Evolutionary conservation across 1,284 basidiomycete genomes (phyloP), one percentile per base, ranked within the genome.

Genomic region (Trichosporon faecale): DNA sequence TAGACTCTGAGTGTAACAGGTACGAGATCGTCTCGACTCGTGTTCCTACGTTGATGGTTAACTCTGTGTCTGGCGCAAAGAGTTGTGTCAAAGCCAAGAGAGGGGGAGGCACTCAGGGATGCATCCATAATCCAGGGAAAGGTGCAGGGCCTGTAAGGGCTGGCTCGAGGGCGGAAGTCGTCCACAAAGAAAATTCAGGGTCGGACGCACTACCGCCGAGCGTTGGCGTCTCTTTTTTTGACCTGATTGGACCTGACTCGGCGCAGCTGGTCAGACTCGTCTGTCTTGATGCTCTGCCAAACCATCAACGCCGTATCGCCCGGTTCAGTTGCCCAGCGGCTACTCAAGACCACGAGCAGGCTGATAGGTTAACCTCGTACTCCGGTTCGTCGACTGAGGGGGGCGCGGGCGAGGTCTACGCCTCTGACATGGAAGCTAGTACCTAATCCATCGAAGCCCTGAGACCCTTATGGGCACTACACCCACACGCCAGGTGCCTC

Each of bases 131-230:
- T 4, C 44, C 18, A 21, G 18, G 44, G 44, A 3, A 6, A n/a
- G 44, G 49, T n/a, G 21, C 49, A 23, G 49, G 21, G 35, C 35
- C 11, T n/a, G 40, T 18, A 12, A 52, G 49, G 44, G 49, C 49
- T 23, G 18, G 18, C 49, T 23, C 21, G 33, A n/a, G 57, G 57
- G 57, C 57, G 18, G 29, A 31, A 18, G 57, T 16, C 29, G 57
- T 61, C 29, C 27, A 31, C 57, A n/a, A 61, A 61, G 27, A 61
- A 31, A 61, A 31, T 61, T 61, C 57, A 61, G 57, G 57, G 57
- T n/a, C 8, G 14, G 8, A 61, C 57, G 57, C 57, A 61, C 57
- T 61, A 61, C 57, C 57, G 27, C 57, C 57, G 57, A 61, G 57
- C 16, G 9, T 3, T n/a, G 29, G 27, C 27, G 27, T 18, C 27